phyloP scores from a whole-genome alignment of 2,329 filamentous ascomycete species.

The Fusarium humuli region DNA sequence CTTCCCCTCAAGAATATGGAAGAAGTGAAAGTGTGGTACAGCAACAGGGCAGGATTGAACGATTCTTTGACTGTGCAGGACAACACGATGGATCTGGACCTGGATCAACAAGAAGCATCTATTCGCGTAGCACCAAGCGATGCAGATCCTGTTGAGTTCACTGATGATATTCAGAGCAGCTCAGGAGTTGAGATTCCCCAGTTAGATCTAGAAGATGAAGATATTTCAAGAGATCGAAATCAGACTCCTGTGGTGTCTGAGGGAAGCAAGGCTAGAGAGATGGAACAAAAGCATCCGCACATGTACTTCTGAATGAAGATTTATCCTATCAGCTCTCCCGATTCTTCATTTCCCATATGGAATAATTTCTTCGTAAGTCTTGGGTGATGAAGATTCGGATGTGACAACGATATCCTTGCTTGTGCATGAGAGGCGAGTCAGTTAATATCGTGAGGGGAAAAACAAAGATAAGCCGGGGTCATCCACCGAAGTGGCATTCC shows the following conservation, averaged over 20 bases:
- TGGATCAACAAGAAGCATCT: neutral
- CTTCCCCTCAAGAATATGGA: slow-evolving; percentile 35
- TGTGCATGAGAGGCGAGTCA: neutral
- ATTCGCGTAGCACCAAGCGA: too few species aligned
- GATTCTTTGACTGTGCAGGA: fast-evolving
- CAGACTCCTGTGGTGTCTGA: neutral
- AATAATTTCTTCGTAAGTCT: neutral
- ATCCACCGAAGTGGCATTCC: neutral
- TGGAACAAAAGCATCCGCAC: slow-evolving; percentile 31
- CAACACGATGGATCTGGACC: neutral
- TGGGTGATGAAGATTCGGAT: neutral
- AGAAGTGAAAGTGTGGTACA: slow-evolving; percentile 43
- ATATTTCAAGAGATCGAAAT: neutral
- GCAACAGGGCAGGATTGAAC: neutral
- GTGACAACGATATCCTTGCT: neutral
- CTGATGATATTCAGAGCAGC: neutral
- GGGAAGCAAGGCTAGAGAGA: slow-evolving; percentile 33
- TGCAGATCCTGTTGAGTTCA: neutral
- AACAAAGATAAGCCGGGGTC: neutral
- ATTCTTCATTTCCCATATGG: neutral
- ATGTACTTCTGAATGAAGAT: slow-evolving; percentile 36
- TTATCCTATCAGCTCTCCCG: neutral
- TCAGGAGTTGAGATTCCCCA: neutral
- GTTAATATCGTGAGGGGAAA: neutral
- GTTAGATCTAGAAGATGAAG: neutral